Evolutionary conservation across 139 green algal genomes (phyloP).

Genomic region (Chlamydomonas sp.): DNA sequence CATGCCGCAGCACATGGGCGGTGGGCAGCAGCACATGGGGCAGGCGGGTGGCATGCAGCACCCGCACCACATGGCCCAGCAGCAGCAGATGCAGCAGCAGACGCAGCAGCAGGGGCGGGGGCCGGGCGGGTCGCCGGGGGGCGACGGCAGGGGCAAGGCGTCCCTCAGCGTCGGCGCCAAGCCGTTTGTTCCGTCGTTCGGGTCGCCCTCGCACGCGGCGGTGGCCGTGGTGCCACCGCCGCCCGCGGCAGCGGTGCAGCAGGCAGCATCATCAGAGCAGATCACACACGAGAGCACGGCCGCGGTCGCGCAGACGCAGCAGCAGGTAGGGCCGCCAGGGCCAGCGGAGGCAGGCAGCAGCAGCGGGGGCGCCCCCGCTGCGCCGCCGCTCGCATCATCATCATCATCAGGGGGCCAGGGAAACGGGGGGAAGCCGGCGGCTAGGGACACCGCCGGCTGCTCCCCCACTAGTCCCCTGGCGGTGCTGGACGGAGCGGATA

Average conservation of each 20-base stretch:
- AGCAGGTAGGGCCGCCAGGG: too few relatives aligned
- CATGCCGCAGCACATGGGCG: too few relatives aligned
- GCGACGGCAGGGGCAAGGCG: too few relatives aligned
- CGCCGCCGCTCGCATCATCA: neutral
- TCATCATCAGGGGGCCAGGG: neutral
- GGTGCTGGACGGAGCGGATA: neutral
- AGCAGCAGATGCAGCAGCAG: constrained; percentile 13
- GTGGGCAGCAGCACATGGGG: constrained; percentile 6
- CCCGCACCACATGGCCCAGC: neutral
- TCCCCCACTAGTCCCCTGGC: neutral
- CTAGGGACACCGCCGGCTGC: constrained; percentile 1
- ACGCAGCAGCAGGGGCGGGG: too few relatives aligned
- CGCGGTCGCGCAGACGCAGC: too few relatives aligned
- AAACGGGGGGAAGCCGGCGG: neutral
- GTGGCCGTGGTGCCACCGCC: neutral
- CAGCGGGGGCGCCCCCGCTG: neutral
- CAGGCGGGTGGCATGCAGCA: neutral
- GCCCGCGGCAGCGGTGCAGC: too few relatives aligned
- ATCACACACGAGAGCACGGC: too few relatives aligned
- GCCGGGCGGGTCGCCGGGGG: too few relatives aligned
- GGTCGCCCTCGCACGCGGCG: neutral
- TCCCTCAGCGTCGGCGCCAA: constrained; percentile 11
- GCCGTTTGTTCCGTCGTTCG: constrained; percentile 15
- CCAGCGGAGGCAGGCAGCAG: too few relatives aligned
- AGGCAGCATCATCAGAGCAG: too few relatives aligned